Evolutionary conservation across 116 monocot species (phyloP).

Genomic region (Dioscorea cayenensis): DNA sequence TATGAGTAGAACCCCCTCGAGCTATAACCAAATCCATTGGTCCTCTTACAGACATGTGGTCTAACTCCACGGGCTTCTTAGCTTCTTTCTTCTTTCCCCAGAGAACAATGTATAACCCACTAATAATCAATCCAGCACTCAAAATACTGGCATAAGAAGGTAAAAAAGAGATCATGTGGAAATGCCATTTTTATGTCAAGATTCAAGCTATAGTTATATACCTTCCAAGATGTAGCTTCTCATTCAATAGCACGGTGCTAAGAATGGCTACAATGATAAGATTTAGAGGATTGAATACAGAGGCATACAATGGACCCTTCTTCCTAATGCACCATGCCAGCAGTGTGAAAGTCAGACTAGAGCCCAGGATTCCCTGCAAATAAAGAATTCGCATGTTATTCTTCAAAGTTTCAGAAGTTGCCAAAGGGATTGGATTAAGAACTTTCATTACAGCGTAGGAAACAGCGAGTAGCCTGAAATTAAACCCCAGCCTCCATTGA

Average conservation of each 20-base stretch:
- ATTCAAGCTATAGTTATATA: background rate
- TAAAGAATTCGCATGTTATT: background rate
- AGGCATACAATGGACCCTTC: constrained; percentile 42
- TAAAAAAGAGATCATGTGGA: background rate
- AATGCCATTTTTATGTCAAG: background rate
- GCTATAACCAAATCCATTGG: constrained; percentile 7
- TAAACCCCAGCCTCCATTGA: constrained; percentile 26
- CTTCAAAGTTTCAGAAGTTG: background rate
- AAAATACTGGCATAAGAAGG: constrained; percentile 15
- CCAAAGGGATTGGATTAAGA: background rate
- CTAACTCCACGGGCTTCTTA: background rate
- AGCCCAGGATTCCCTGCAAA: constrained; percentile 28
- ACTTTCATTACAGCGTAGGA: constrained; percentile 16
- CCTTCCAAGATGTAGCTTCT: constrained; percentile 42
- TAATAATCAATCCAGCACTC: constrained; percentile 29
- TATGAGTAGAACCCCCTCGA: background rate
- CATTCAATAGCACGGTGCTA: constrained; percentile 32
- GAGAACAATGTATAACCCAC: constrained; percentile 35
- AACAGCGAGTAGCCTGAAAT: constrained; percentile 27
- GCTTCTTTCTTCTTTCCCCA: constrained; percentile 45
- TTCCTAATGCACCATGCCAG: constrained; percentile 38
- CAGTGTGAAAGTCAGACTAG: constrained; percentile 23
- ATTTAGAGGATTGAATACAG: constrained; percentile 42
- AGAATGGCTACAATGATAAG: constrained; percentile 40
- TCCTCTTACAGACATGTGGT: background rate